phyloP scores from a whole-genome alignment of 768 basidiomycete species.

The Termitomyces sp. region DNA sequence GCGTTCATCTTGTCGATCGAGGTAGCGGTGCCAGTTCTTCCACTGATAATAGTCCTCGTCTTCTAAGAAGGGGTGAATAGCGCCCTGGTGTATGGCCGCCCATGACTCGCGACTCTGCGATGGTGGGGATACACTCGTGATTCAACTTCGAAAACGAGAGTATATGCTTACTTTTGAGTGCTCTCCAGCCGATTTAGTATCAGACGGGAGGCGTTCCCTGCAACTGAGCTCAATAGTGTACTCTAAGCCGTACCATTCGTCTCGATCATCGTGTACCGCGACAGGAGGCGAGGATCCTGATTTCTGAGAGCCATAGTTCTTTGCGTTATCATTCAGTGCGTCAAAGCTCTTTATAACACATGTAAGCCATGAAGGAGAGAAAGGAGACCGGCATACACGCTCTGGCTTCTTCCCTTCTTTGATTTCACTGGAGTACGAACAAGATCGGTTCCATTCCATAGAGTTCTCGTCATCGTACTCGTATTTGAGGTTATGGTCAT shows the following conservation, averaged over 20 bases:
- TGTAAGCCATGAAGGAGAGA: constrained; percentile 5
- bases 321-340: constrained; percentile 11
- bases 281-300: background rate
- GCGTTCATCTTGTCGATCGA: constrained; percentile 35
- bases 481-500: constrained; percentile 10
- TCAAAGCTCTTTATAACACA: constrained; percentile 7
- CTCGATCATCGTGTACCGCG: constrained; percentile 15
- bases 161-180: constrained; percentile 31
- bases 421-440: constrained; percentile 26
- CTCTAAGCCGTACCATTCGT: constrained; percentile 42
- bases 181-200: constrained; percentile 31
- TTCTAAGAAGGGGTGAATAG: constrained; percentile 33
- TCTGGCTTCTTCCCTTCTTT: constrained; percentile 37
- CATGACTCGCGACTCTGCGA: constrained; percentile 41
- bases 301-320: background rate
- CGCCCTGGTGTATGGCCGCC: constrained; percentile 36
- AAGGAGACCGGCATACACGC: constrained; percentile 21
- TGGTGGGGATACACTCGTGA: background rate
- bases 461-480: constrained; percentile 12
- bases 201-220: constrained; percentile 30
- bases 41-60: constrained; percentile 40
- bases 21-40: constrained; percentile 42
- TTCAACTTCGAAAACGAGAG: background rate
- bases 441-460: constrained; percentile 7
- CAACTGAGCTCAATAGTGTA: constrained; percentile 40